Percentiles rank a stretch among this genome's conserved stretches.
Conservation (phyloP, 1,139 yeast species). For the Yamadazyma aaseri region DNA sequence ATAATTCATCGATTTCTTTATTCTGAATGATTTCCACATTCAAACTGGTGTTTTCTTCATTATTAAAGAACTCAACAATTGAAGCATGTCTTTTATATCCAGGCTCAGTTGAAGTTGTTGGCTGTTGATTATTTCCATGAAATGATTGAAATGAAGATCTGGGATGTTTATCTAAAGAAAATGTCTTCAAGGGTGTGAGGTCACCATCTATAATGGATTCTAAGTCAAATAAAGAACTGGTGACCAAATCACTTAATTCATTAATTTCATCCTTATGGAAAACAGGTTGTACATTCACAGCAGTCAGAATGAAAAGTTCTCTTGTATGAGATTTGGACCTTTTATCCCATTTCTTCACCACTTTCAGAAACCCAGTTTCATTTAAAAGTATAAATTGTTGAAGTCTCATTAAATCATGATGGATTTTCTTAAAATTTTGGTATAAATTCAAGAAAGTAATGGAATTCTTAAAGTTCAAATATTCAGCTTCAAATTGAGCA, state of each 20-base stretch:
- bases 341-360: slow-evolving; percentile 96
- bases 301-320: slow-evolving; percentile 85
- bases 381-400: slow-evolving; percentile 93
- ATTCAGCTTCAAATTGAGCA: slow-evolving; percentile 12
- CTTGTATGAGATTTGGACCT: slow-evolving; percentile 92
- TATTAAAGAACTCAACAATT: slow-evolving; percentile 5
- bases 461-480: slow-evolving; percentile 34
- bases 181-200: slow-evolving; percentile 20
- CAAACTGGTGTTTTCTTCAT: slow-evolving; percentile 1
- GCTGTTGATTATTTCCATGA: background rate
- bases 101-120: slow-evolving; percentile 2
- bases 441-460: slow-evolving; percentile 55
- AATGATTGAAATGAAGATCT: background rate
- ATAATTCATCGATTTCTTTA: slow-evolving; percentile 60
- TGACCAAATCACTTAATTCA: slow-evolving; percentile 78
- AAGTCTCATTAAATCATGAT: slow-evolving; percentile 80
- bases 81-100: slow-evolving; percentile 8
- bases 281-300: slow-evolving; percentile 95
- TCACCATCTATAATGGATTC: slow-evolving; percentile 88
- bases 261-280: slow-evolving; percentile 89
- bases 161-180: slow-evolving; percentile 4
- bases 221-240: slow-evolving; percentile 72
- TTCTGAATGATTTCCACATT: slow-evolving; percentile 15
- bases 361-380: slow-evolving; percentile 94
- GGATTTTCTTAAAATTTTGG: slow-evolving; percentile 86